phyloP scores from a whole-genome alignment of 2,329 filamentous ascomycete genomes.

The Stagonosporopsis chrysanthemi region DNA sequence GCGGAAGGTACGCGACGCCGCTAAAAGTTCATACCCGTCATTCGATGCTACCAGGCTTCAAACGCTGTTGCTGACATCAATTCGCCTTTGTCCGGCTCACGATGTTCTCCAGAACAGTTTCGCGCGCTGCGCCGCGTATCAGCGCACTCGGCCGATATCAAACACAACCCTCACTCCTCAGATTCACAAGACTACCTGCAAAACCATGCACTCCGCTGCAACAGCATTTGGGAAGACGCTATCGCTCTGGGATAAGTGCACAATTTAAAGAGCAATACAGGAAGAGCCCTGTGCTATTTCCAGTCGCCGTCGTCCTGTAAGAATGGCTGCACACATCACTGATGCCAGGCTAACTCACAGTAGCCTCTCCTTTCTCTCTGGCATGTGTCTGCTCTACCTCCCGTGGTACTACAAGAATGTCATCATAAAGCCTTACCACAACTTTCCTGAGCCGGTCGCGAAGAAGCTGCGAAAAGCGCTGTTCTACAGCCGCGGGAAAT shows the following conservation, averaged over 20 bases:
- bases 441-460: conserved; percentile 73
- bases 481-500: conserved; percentile 75
- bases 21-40: conserved; percentile 38
- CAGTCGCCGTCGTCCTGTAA: conserved; percentile 43
- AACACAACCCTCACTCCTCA: conserved; percentile 28
- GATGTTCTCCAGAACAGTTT: conserved; percentile 50
- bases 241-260: conserved; percentile 36
- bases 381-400: conserved; percentile 51
- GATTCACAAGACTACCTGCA: conserved; percentile 30
- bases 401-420: conserved; percentile 58
- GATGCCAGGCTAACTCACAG: conserved; percentile 13
- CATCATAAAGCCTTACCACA: conserved; percentile 59
- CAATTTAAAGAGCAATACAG: conserved; percentile 46
- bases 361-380: conserved; percentile 51
- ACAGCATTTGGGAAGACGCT: conserved; percentile 38
- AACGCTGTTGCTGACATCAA: conserved; percentile 22
- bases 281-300: conserved; percentile 51
- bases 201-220: conserved; percentile 36
- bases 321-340: neutral
- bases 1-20: conserved; percentile 32
- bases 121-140: conserved; percentile 35
- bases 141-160: conserved; percentile 36
- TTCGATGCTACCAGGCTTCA: conserved; percentile 25
- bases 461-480: conserved; percentile 82
- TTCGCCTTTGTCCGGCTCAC: conserved; percentile 23